phyloP scores from a whole-genome alignment of 2,329 filamentous ascomycete genomes.

The Pseudogymnoascus sp. region DNA sequence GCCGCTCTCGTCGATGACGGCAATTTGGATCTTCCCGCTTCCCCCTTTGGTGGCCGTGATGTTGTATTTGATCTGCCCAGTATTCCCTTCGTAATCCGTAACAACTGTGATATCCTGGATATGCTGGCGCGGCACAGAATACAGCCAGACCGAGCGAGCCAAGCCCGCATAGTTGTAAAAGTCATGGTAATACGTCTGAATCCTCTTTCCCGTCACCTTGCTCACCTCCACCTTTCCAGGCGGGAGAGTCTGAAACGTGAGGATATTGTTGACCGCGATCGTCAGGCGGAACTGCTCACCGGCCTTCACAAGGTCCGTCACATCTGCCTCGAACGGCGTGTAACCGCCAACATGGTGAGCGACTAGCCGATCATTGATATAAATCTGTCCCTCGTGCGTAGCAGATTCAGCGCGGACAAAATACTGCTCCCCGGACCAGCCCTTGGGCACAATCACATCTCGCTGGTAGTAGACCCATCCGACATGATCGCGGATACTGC shows the following conservation, averaged over 20 bases:
- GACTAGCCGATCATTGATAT: constrained; percentile 23
- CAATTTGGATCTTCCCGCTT: neutral
- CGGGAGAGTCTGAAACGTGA: constrained; percentile 20
- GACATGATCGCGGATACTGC: constrained; percentile 24
- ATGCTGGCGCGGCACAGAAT: constrained; percentile 18
- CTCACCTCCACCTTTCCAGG: neutral
- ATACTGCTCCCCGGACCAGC: constrained; percentile 18
- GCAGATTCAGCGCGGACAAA: constrained; percentile 25
- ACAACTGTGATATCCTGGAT: constrained; percentile 23
- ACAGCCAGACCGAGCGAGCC: constrained; percentile 25
- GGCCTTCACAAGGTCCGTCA: constrained; percentile 18
- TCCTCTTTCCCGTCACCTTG: constrained; percentile 16
- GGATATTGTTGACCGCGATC: constrained; percentile 27
- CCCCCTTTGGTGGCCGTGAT: constrained; percentile 3
- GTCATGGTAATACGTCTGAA: constrained; percentile 26
- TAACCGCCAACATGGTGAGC: constrained; percentile 24
- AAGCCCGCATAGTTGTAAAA: constrained; percentile 28
- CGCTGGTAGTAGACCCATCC: constrained; percentile 29
- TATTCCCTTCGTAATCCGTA: constrained; percentile 16
- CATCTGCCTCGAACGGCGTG: constrained; percentile 24
- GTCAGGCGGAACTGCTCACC: constrained; percentile 25
- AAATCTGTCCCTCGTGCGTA: constrained; percentile 24
- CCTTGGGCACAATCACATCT: constrained; percentile 20
- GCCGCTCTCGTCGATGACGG: constrained; percentile 14
- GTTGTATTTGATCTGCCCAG: constrained; percentile 13